These are phyloP conservation scores for Tricholomella constricta DNA, from an alignment of 768 basidiomycete genomes.

Conservation along the genomic window DNA sequence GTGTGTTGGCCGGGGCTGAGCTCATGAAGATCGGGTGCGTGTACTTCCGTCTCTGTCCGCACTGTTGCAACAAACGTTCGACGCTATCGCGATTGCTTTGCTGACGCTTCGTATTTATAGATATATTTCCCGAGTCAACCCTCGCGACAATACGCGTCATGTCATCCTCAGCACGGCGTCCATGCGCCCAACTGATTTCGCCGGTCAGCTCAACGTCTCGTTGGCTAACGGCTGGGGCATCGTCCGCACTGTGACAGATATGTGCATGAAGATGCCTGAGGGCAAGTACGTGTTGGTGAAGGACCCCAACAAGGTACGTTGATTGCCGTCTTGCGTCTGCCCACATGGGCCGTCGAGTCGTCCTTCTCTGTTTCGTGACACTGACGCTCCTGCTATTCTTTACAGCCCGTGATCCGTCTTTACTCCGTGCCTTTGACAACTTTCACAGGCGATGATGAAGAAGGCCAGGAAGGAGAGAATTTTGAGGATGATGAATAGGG, in stretches of 20 bases:
- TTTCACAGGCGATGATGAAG: slow-evolving; percentile 83
- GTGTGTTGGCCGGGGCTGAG: slow-evolving; percentile 92
- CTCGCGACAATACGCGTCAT: slow-evolving; percentile 94
- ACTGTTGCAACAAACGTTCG: not conserved
- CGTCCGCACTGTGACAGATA: slow-evolving; percentile 90
- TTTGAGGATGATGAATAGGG: slow-evolving; percentile 44
- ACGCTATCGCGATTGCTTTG: not conserved
- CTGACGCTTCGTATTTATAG: slow-evolving; percentile 40
- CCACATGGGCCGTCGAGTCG: slow-evolving; percentile 3
- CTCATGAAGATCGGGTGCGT: slow-evolving; percentile 96
- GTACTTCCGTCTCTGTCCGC: slow-evolving; percentile 16
- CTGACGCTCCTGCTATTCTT: slow-evolving; percentile 22
- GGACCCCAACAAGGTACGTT: slow-evolving; percentile 92
- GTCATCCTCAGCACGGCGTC: slow-evolving; percentile 94
- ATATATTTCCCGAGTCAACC: slow-evolving; percentile 92
- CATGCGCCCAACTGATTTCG: slow-evolving; percentile 93
- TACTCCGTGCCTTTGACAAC: slow-evolving; percentile 90
- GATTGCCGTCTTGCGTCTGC: slow-evolving; percentile 3
- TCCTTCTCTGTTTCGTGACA: slow-evolving; percentile 7
- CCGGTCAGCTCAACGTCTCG: slow-evolving; percentile 92
- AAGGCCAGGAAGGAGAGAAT: slow-evolving; percentile 20
- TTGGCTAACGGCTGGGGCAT: slow-evolving; percentile 98
- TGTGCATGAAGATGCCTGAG: slow-evolving; percentile 96
- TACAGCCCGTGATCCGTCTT: slow-evolving; percentile 88
- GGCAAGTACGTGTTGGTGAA: slow-evolving; percentile 97